Percentiles rank a stretch among this genome's conserved stretches.
Conservation (phyloP, 208 protist genomes). For the Crithidia thermophila region DNA sequence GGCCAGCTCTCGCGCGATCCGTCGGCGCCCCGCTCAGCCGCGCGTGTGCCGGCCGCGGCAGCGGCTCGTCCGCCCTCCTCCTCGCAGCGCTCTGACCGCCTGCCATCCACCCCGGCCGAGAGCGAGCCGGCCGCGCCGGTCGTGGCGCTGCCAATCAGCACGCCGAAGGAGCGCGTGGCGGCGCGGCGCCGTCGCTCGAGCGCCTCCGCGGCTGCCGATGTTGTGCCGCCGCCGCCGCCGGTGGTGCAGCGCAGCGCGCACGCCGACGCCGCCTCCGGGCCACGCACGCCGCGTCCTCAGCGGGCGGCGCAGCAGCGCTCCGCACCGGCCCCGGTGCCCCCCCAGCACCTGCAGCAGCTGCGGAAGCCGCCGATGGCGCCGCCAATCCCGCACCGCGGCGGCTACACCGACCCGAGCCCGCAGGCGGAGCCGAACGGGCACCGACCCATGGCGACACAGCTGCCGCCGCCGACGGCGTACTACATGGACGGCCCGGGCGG, state of each 20-base stretch:
- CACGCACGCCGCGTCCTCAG: constrained; percentile 3
- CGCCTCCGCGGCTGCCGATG: not conserved
- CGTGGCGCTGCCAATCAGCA: constrained; percentile 7
- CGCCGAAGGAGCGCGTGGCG: constrained; percentile 22
- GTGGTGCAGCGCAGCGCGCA: not conserved
- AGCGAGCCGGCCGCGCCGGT: not conserved
- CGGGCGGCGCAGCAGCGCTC: not conserved
- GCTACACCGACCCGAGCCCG: constrained; percentile 25
- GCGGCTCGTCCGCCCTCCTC: not conserved
- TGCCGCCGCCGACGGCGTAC: constrained; percentile 35
- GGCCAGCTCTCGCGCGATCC: not conserved
- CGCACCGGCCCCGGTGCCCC: not conserved
- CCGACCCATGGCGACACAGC: constrained; percentile 11
- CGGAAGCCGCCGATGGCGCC: not conserved
- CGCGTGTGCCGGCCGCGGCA: not conserved
- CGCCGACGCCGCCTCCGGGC: not conserved
- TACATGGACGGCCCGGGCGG: constrained; percentile 1
- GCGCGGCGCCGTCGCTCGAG: constrained; percentile 5
- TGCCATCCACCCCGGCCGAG: not conserved
- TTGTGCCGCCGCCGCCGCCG: not conserved
- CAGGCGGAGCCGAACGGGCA: not conserved
- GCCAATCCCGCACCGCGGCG: constrained; percentile 14
- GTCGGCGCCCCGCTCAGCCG: constrained; percentile 1
- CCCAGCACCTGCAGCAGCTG: constrained; percentile 12
- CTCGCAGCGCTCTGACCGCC: not conserved